A percentile compares a stretch with the other conserved stretches of the same genome.
Conservation (phyloP, 129 eudicot genomes). For the Cynara cardunculus region DNA sequence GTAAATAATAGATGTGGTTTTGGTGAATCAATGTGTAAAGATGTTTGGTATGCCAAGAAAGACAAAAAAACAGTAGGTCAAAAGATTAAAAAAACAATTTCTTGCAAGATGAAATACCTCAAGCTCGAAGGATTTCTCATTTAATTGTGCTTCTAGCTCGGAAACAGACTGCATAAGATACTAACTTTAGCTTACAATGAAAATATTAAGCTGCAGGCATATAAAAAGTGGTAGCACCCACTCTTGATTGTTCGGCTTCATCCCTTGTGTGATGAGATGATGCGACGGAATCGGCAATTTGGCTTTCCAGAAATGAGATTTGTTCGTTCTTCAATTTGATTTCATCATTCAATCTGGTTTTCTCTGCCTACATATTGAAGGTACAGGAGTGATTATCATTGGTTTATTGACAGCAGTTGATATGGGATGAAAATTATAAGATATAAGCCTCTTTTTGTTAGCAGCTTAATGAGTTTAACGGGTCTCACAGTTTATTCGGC, state of each 20-base stretch:
- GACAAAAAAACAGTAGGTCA: not conserved
- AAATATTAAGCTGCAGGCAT: not conserved
- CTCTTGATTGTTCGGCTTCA: conserved; percentile 51
- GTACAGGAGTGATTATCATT: conserved; percentile 5
- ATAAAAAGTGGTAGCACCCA: conserved; percentile 25
- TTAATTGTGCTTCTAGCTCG: conserved; percentile 63
- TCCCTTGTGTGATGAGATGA: conserved; percentile 47
- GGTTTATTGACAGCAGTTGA: not conserved
- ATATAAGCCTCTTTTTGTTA: not conserved
- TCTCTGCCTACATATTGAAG: conserved; percentile 49
- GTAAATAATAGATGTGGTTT: not conserved
- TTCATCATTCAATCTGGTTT: conserved; percentile 62
- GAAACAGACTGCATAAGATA: conserved; percentile 47
- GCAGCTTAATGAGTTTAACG: too few relatives aligned
- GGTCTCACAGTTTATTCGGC: too few relatives aligned
- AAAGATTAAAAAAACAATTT: not conserved
- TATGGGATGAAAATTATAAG: not conserved
- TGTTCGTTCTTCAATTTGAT: conserved; percentile 56
- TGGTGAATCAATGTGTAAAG: not conserved
- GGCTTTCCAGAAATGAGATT: conserved; percentile 56
- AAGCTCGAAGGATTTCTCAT: conserved; percentile 85
- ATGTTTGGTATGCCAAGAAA: not conserved
- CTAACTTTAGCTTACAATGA: conserved; percentile 1
- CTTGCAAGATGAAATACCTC: conserved; percentile 56
- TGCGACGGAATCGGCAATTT: conserved; percentile 46